Base-by-base conservation (phyloP, 495 filamentous ascomycete genomes). In the Aspergillus bertholletiae region DNA sequence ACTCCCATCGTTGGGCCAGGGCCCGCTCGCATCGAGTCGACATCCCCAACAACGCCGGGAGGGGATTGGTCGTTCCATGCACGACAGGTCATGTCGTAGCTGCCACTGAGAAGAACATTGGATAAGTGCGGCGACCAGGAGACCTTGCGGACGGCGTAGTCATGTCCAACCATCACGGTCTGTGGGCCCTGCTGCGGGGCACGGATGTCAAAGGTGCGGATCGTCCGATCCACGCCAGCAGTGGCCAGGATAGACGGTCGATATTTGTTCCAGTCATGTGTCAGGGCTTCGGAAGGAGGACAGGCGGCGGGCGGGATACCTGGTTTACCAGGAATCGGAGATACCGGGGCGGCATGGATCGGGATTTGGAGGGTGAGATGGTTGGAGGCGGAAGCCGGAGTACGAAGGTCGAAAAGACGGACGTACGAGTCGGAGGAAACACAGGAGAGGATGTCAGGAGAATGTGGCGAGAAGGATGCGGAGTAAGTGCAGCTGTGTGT, bases 231-330 rank as follows among this genome's bases (percentile, higher is more conserved):
- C n/a, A 97, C 94, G 46, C 94, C 94, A 0, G 81, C 94, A 0
- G 89, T 87, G 0, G 95, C 95, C 39, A 98, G 67, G 18, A 96
- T 76, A 0, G 83, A 85, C 27, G 88, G 82, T 2, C 88, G 84
- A 67, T 98, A 98, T 67, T 98, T 98, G 70, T 98, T 98, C 95
- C 95, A 97, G 71, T 98, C 94, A 67, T 97, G 94, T 2, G 93
- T 97, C 15, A 98, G 81, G 26, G 87, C 81, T 74, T 98, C 94
- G 17, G 80, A 76, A 0, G 87, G 87, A n/a, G 80, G 70, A 35
- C 59, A 52, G 1, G 64, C 58, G 7, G 59, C 62, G 1, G 69
- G 62, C 7, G 69, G 59, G n/a, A 72, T 47, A 59, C 74, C 59
- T 53, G 67, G 44, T 60, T 64, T 58, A 22, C 67, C 57, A 54